A percentile compares a stretch with the other conserved stretches of the same genome.
These are phyloP conservation scores for Geranium incanum DNA, from an alignment of 441 rosid species.

Conservation along the genomic window DNA sequence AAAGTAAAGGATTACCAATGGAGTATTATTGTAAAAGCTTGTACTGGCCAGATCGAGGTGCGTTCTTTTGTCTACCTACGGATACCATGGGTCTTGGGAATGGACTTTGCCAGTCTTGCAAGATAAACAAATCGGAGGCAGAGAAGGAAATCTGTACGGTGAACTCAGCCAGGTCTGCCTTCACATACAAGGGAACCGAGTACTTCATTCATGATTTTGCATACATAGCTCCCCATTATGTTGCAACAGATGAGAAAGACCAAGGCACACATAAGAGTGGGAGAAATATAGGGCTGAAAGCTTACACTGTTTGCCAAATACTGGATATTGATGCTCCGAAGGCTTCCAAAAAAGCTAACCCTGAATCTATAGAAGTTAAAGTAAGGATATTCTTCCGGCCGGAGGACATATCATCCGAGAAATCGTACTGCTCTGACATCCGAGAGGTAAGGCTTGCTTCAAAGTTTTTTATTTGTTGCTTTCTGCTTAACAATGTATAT, in stretches of 20 bases:
- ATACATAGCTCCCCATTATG: constrained; percentile 14
- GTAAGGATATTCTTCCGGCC: constrained; percentile 32
- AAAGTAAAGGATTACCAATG: constrained; percentile 10
- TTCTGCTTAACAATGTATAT: neutral
- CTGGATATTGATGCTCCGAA: constrained; percentile 23
- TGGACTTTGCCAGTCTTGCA: constrained; percentile 21
- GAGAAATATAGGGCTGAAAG: constrained; percentile 29
- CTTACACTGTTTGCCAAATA: constrained; percentile 29
- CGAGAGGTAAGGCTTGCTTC: constrained; percentile 22
- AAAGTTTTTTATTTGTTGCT: neutral
- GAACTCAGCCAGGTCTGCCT: neutral
- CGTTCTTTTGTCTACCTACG: constrained; percentile 19
- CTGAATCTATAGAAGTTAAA: constrained; percentile 24
- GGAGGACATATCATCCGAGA: constrained; percentile 31
- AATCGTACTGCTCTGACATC: constrained; percentile 29
- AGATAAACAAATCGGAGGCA: constrained; percentile 15
- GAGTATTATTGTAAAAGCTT: constrained; percentile 21
- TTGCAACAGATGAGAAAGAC: constrained; percentile 8
- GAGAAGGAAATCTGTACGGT: constrained; percentile 10
- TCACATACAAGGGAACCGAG: constrained; percentile 13
- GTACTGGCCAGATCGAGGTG: constrained; percentile 20
- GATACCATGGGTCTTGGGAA: constrained; percentile 21
- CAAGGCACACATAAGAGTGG: constrained; percentile 27
- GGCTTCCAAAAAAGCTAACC: constrained; percentile 17
- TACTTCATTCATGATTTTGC: constrained; percentile 16